Evolutionary conservation across 192 early-diverging fungal species (phyloP), one percentile per base, ranked within the genome.

Genomic region (Coemansia sp.): DNA sequence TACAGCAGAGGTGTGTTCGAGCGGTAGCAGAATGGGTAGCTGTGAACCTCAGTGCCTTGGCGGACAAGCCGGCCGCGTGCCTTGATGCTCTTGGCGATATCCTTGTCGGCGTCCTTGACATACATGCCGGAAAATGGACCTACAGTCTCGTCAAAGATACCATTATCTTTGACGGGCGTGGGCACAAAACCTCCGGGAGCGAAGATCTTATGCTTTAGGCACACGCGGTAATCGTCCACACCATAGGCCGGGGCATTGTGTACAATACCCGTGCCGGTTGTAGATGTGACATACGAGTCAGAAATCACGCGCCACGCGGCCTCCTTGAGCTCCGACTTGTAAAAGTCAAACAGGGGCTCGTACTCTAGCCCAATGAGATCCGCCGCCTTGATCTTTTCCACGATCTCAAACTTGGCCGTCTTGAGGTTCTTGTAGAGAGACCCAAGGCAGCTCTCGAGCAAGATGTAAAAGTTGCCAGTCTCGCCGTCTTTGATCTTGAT

Each of bases 161-260:
- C 98, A 47, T 85, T 81, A 57, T 95, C 95, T 66, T 97, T 88
- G 62, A 99, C 88, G 20, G 98, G 98, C 78, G 89, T 96, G 12
- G 96, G 96, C 38, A 97, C 74, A 66, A 89, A 89, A 49, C 92
- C 92, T 79, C 95, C 97, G 6, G 87, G 86, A 12, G 89, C 87
- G 65, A 98, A 89, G 68, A 98, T 89, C 29, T 87, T 88, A 70
- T 95, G 63, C 34, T 80, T 88, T n/a, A 93, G 70, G 78, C 93
- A 95, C 38, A 98, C 92, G 66, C 98, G 95, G 87, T 93, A 94
- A 90, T 99, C 98, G 87, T 99, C 98, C 81, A 98, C 98, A 83
- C 98, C 98, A 88, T 96, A 99, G 24, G 90, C 97, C 13, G 98
- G 98, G 29, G 98, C 92, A 66, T 93, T 91, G 84, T 99, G 98